phyloP scores from a whole-genome alignment of 2,329 filamentous ascomycete genomes.

The Colletotrichum falcatum region DNA sequence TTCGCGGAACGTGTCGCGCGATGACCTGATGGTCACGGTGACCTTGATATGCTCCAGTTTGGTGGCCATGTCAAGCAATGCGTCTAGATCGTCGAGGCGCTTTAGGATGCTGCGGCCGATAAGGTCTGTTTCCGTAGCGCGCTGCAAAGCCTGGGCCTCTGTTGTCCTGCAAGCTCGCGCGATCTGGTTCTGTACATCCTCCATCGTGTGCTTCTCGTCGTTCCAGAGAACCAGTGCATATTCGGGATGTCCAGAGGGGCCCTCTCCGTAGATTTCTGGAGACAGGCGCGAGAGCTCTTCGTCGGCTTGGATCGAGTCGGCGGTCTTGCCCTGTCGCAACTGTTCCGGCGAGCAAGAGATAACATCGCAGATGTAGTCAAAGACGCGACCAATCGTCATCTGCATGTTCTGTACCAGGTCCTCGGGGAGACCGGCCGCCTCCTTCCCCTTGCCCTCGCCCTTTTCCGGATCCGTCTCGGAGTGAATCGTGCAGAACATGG shows the following conservation, averaged over 20 bases:
- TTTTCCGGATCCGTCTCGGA: conserved; percentile 68
- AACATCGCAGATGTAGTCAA: conserved; percentile 98
- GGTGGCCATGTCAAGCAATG: conserved; percentile 81
- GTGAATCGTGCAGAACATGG: conserved; percentile 94
- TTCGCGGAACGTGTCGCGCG: conserved; percentile 94
- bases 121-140: conserved; percentile 90
- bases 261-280: conserved; percentile 76
- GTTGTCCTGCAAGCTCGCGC: conserved; percentile 86
- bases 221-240: conserved; percentile 95
- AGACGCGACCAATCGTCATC: conserved; percentile 84
- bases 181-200: conserved; percentile 91
- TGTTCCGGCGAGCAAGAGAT: conserved; percentile 98
- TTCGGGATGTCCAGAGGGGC: conserved; percentile 75
- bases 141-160: conserved; percentile 74
- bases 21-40: conserved; percentile 92
- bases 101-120: conserved; percentile 88
- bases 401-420: conserved; percentile 83
- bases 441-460: conserved; percentile 71
- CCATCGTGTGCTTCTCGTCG: conserved; percentile 97
- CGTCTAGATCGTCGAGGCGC: conserved; percentile 77
- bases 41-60: conserved; percentile 96
- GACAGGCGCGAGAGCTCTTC: conserved; percentile 83
- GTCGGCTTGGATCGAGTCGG: conserved; percentile 83
- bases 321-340: conserved; percentile 85
- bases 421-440: conserved; percentile 71